phyloP scores from a whole-genome alignment of 2,329 filamentous ascomycete genomes.

The Mycocentrospora acerina region DNA sequence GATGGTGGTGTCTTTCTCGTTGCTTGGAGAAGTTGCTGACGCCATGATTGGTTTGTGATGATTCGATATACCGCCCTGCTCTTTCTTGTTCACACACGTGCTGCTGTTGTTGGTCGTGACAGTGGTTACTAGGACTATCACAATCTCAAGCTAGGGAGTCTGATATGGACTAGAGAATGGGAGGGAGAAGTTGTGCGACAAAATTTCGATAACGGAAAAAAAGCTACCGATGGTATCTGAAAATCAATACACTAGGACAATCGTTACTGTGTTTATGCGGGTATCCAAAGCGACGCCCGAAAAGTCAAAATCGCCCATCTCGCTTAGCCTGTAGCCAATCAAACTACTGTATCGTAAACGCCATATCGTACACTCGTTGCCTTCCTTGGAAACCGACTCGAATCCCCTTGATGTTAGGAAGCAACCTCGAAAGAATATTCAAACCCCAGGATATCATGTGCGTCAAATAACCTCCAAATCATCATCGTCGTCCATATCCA shows the following conservation, averaged over 20 bases:
- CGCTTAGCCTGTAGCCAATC: constrained; percentile 39
- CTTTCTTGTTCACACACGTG: not conserved
- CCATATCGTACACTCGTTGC: constrained; percentile 8
- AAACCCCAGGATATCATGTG: constrained; percentile 18
- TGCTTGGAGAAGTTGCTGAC: not conserved
- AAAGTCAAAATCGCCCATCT: constrained; percentile 23
- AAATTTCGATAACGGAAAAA: not conserved
- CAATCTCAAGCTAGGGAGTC: too few species aligned
- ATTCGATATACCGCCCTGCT: not conserved
- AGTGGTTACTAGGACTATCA: too few species aligned
- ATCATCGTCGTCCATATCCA: constrained; percentile 50
- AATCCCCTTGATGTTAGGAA: too few species aligned
- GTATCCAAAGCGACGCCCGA: constrained; percentile 5
- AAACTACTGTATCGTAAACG: constrained; percentile 20
- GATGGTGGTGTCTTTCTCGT: constrained; percentile 39
- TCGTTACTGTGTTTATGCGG: constrained; percentile 15
- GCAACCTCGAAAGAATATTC: constrained; percentile 5
- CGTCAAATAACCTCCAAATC: constrained; percentile 51
- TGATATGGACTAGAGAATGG: too few species aligned
- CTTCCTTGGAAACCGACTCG: too few species aligned
- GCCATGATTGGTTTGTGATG: constrained; percentile 10
- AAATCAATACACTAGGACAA: constrained; percentile 13
- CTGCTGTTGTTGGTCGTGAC: not conserved
- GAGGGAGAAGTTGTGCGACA: too few species aligned
- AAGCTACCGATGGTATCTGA: not conserved